phyloP scores from a whole-genome alignment of 2,329 filamentous ascomycete genomes.

The Exophiala mesophila region DNA sequence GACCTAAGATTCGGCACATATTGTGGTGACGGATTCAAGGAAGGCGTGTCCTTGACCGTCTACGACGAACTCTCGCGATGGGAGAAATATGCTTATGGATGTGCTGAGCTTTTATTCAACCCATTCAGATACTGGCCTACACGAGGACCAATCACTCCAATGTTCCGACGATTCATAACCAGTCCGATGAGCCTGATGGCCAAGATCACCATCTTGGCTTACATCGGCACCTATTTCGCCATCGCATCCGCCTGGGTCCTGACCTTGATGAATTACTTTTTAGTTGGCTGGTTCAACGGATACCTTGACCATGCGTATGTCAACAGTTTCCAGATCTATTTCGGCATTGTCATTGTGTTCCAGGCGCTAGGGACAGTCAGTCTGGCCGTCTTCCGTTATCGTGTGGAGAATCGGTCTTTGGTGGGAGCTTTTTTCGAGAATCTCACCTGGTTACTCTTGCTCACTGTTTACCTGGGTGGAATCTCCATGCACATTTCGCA shows the following conservation, averaged over 20 bases:
- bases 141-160: constrained; percentile 70
- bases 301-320: constrained; percentile 63
- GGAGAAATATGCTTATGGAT: constrained; percentile 84
- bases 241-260: constrained; percentile 64
- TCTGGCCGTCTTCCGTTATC: constrained; percentile 60
- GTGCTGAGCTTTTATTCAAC: constrained; percentile 75
- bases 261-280: constrained; percentile 64
- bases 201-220: constrained; percentile 66
- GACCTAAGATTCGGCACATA: constrained; percentile 66
- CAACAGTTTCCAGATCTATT: constrained; percentile 61
- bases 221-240: constrained; percentile 63
- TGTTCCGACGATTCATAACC: constrained; percentile 66
- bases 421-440: constrained; percentile 51
- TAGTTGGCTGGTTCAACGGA: constrained; percentile 67
- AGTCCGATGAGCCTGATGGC: constrained; percentile 56
- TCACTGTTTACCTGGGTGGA: constrained; percentile 75
- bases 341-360: constrained; percentile 62
- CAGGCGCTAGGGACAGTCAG: constrained; percentile 57
- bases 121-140: constrained; percentile 67
- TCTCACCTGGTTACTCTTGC: constrained; percentile 58
- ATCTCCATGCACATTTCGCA: constrained; percentile 75
- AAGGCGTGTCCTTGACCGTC: constrained; percentile 75
- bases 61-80: constrained; percentile 78
- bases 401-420: constrained; percentile 51
- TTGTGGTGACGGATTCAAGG: constrained; percentile 64